These are phyloP conservation scores for Chytriomyces sp. DNA, from an alignment of 192 early-diverging fungal species.

Conservation along the genomic window DNA sequence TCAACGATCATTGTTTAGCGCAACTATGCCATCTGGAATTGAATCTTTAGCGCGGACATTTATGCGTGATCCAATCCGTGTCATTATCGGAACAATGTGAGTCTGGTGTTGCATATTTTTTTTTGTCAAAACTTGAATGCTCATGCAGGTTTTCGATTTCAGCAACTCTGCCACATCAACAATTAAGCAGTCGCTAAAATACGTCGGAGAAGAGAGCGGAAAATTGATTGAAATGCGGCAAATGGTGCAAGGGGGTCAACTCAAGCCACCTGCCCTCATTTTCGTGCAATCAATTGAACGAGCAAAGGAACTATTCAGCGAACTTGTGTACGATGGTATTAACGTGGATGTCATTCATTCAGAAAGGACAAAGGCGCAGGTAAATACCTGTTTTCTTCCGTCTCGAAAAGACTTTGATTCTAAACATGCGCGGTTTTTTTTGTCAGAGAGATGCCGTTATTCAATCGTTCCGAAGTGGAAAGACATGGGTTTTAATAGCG, in stretches of 20 bases:
- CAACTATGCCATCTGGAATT: constrained; percentile 89
- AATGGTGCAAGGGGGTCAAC: constrained; percentile 70
- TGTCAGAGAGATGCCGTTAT: constrained; percentile 83
- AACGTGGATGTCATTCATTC: constrained; percentile 99
- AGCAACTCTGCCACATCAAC: constrained; percentile 90
- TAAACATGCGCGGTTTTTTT: not conserved
- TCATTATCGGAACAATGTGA: constrained; percentile 85
- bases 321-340: constrained; percentile 96
- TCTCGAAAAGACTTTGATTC: not conserved
- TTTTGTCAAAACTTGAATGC: not conserved
- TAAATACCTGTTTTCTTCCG: constrained; percentile 18
- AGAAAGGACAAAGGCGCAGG: constrained; percentile 90
- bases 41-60: constrained; percentile 90
- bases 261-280: constrained; percentile 92
- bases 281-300: constrained; percentile 98
- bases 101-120: not conserved
- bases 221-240: constrained; percentile 93
- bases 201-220: constrained; percentile 91
- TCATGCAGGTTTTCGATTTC: constrained; percentile 18
- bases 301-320: constrained; percentile 94
- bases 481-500: constrained; percentile 94
- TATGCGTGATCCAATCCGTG: constrained; percentile 86
- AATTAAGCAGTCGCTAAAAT: constrained; percentile 88
- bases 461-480: constrained; percentile 84
- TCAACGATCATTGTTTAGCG: constrained; percentile 89